Percentiles rank a stretch among this genome's conserved stretches.
Evolutionary conservation across 139 green algal species (phyloP).

Genomic region (Micractinium sp.): DNA sequence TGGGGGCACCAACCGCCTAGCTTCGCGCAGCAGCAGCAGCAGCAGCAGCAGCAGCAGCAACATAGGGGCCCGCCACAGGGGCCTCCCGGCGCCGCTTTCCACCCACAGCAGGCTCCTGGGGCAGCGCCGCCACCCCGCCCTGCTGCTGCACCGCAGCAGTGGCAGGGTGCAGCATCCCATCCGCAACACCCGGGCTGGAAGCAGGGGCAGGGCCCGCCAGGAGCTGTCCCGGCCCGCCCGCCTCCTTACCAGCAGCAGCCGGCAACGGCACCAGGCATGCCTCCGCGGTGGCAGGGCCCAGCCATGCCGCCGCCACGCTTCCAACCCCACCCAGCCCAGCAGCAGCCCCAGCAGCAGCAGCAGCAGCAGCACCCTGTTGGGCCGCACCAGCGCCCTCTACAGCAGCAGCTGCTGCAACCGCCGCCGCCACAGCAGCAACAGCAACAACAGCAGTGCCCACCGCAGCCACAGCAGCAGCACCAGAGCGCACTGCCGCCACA

Average conservation of each 20-base stretch:
- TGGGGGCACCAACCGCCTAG: background rate
- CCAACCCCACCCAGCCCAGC: background rate
- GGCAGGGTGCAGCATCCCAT: background rate
- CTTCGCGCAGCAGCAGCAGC: background rate
- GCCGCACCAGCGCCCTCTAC: background rate
- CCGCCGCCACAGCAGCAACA: background rate
- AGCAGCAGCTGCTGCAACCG: background rate
- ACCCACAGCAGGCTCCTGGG: background rate
- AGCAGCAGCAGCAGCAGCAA: background rate
- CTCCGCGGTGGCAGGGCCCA: background rate
- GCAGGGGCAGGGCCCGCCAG: background rate
- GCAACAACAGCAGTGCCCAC: no score
- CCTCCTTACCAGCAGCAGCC: background rate
- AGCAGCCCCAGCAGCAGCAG: background rate
- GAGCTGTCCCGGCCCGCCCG: background rate
- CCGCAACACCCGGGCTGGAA: background rate
- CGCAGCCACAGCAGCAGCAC: background rate
- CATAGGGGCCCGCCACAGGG: background rate
- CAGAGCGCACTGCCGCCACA: background rate
- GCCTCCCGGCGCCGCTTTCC: background rate
- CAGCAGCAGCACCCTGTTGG: background rate
- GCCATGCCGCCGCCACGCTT: background rate
- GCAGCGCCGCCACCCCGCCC: background rate
- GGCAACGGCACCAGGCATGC: background rate
- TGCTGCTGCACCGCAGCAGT: background rate